phyloP scores from a whole-genome alignment of 495 filamentous ascomycete species.

The Clavariopsis aquatica region DNA sequence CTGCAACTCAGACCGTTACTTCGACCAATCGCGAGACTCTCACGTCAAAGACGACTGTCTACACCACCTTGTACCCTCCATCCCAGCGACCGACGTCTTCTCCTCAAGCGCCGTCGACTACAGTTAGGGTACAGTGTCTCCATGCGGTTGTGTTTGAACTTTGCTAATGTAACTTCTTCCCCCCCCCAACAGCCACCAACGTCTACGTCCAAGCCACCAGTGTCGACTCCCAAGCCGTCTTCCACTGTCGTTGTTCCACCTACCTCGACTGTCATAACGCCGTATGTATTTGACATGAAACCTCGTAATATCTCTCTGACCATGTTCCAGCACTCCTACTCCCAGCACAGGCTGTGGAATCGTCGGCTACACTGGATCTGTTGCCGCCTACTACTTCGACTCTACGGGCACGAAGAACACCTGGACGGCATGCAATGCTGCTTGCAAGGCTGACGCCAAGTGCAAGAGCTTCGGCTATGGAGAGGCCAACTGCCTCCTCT shows the following conservation, averaged over 20 bases:
- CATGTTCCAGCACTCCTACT: conserved; percentile 5
- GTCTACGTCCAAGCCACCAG: conserved; percentile 17
- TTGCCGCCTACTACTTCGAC: conserved; percentile 34
- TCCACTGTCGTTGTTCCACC: not conserved
- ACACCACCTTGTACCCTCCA: conserved; percentile 26
- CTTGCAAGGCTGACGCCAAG: conserved; percentile 33
- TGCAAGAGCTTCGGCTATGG: conserved; percentile 35
- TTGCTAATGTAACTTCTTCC: not conserved
- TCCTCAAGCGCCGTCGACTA: not conserved
- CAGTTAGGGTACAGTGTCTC: not conserved
- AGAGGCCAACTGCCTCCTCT: conserved; percentile 36
- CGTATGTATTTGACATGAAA: conserved; percentile 23
- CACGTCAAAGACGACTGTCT: conserved; percentile 15
- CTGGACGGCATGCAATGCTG: conserved; percentile 24
- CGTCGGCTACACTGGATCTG: conserved; percentile 31
- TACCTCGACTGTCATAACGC: conserved; percentile 5
- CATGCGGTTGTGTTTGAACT: not conserved
- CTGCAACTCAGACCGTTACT: conserved; percentile 17
- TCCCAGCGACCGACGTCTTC: conserved; percentile 7
- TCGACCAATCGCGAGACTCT: conserved; percentile 16
- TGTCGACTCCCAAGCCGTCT: conserved; percentile 11
- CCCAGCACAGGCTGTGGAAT: conserved; percentile 20
- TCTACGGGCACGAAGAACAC: conserved; percentile 35
- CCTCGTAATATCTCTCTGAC: no score
- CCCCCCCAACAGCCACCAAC: not conserved